phyloP scores from a whole-genome alignment of 1,139 yeast species.

The Ogataea hybrid region DNA sequence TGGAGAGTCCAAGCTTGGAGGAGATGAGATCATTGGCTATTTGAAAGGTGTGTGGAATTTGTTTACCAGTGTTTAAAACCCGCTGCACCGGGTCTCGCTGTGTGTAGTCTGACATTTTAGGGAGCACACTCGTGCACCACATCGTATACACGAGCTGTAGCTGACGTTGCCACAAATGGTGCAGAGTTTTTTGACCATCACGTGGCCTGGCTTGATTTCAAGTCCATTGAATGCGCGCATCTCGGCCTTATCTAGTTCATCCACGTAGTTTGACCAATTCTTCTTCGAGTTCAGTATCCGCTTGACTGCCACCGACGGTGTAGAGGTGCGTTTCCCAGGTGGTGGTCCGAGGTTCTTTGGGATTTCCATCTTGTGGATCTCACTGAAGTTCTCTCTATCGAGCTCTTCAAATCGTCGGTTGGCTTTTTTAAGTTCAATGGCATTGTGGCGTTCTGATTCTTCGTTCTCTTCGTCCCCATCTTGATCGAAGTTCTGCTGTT shows the following conservation, averaged over 20 bases:
- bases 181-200: constrained; percentile 39
- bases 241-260: constrained; percentile 34
- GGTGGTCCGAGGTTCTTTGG: constrained; percentile 32
- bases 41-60: constrained; percentile 73
- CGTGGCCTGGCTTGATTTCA: constrained; percentile 30
- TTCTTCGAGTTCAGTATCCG: constrained; percentile 39
- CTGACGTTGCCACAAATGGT: constrained; percentile 43
- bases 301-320: constrained; percentile 32
- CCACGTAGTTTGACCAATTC: constrained; percentile 38
- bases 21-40: constrained; percentile 78
- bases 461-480: constrained; percentile 15
- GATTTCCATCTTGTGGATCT: constrained; percentile 34
- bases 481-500: constrained; percentile 22
- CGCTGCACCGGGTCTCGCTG: constrained; percentile 40
- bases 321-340: constrained; percentile 19
- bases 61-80: constrained; percentile 55
- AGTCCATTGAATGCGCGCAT: constrained; percentile 22
- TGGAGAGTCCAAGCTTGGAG: constrained; percentile 80
- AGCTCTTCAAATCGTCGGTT: constrained; percentile 38
- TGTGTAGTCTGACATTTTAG: constrained; percentile 40
- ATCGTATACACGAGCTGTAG: constrained; percentile 38
- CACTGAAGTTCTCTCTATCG: constrained; percentile 41
- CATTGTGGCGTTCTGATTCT: constrained; percentile 16
- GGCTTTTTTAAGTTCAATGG: constrained; percentile 34
- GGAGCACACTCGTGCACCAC: constrained; percentile 39